These are phyloP conservation scores for Monosporascus sp. DNA, from an alignment of 2,329 filamentous ascomycete genomes.

Conservation along the genomic window DNA sequence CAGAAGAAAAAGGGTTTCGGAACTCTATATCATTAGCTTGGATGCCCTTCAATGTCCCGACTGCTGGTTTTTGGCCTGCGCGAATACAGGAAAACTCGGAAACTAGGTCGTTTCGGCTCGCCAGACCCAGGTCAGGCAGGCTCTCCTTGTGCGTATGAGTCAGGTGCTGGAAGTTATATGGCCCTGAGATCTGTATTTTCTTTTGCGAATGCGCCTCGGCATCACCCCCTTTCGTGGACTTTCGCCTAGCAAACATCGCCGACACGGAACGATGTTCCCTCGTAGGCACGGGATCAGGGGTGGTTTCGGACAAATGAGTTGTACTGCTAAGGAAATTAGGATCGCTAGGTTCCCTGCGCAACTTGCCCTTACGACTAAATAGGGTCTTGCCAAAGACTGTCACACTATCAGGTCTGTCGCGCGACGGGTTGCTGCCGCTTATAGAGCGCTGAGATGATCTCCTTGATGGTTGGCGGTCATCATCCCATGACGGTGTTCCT, in stretches of 20 bases:
- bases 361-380: slow-evolving; percentile 49
- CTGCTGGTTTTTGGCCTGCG: slow-evolving; percentile 29
- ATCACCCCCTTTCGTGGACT: slow-evolving; percentile 29
- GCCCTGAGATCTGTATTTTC: slow-evolving; percentile 53
- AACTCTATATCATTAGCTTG: slow-evolving; percentile 39
- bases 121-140: slow-evolving; percentile 34
- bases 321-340: slow-evolving; percentile 44
- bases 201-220: slow-evolving; percentile 28
- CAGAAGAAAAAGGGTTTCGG: slow-evolving; percentile 41
- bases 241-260: slow-evolving; percentile 47
- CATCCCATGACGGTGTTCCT: slow-evolving; percentile 48
- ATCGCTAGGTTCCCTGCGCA: slow-evolving; percentile 47
- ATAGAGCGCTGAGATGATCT: slow-evolving; percentile 53
- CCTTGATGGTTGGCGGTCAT: slow-evolving; percentile 46
- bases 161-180: slow-evolving; percentile 64
- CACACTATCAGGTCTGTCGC: slow-evolving; percentile 53
- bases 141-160: slow-evolving; percentile 51
- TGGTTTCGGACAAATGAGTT: slow-evolving; percentile 40
- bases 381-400: slow-evolving; percentile 56
- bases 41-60: slow-evolving; percentile 31
- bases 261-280: slow-evolving; percentile 43
- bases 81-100: slow-evolving; percentile 40
- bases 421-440: slow-evolving; percentile 45
- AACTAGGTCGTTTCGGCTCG: slow-evolving; percentile 36
- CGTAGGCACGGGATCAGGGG: slow-evolving; percentile 28